Percentiles rank a stretch among this genome's conserved stretches.
Evolutionary conservation across 257 asterid species (phyloP).

Genomic region (Craterostigma plantagineum): DNA sequence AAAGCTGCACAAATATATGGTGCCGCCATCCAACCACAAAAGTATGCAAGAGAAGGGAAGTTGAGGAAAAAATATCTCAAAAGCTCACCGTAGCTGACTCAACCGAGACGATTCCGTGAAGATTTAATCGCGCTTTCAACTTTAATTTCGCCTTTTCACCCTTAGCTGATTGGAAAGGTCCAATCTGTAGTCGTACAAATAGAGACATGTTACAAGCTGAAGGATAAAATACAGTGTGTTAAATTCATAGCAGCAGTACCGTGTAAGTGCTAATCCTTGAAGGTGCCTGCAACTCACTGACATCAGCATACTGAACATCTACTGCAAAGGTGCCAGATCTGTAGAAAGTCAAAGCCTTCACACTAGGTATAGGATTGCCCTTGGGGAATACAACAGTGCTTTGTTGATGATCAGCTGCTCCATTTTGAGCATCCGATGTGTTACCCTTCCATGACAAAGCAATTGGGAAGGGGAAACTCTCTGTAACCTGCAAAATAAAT

Average conservation of each 20-base stretch:
- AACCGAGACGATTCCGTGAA: slow-evolving; percentile 65
- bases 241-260: slow-evolving; percentile 19
- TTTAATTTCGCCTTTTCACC: slow-evolving; percentile 54
- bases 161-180: slow-evolving; percentile 51
- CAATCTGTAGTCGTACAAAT: slow-evolving; percentile 25
- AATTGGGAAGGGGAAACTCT: slow-evolving; percentile 54
- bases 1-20: no score
- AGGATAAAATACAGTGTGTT: not conserved
- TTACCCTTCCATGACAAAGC: slow-evolving; percentile 64
- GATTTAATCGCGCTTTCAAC: slow-evolving; percentile 53
- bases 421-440: slow-evolving; percentile 40
- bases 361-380: slow-evolving; percentile 76
- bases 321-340: slow-evolving; percentile 47
- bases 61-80: no score
- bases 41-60: no score
- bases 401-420: slow-evolving; percentile 43
- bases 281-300: slow-evolving; percentile 44
- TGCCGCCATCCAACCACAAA: no score
- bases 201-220: not conserved
- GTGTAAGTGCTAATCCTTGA: slow-evolving; percentile 63
- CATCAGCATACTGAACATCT: slow-evolving; percentile 61
- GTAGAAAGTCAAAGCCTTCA: slow-evolving; percentile 78
- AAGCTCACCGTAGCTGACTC: slow-evolving; percentile 59
- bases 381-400: slow-evolving; percentile 67
- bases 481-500: slow-evolving; percentile 34